Conservation (phyloP, 2,329 filamentous ascomycete genomes). For the Berkeleyomyces rouxiae region DNA sequence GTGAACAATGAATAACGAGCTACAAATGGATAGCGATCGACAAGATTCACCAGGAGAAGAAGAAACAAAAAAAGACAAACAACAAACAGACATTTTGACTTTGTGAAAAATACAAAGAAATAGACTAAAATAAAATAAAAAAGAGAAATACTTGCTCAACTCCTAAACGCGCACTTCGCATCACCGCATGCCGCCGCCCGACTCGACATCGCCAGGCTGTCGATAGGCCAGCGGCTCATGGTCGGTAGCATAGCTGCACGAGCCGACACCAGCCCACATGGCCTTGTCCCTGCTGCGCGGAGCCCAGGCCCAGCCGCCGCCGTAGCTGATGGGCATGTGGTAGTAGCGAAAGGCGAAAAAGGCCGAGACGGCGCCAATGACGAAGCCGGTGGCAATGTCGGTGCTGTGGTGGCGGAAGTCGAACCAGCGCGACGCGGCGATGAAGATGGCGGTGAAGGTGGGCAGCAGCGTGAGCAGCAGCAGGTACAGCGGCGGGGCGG, state of each 20-base stretch:
- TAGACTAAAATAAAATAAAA: not conserved
- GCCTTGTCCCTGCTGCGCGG: constrained; percentile 55
- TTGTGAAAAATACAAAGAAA: not conserved
- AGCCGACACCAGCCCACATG: constrained; percentile 61
- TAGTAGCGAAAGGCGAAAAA: constrained; percentile 73
- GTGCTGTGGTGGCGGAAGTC: constrained; percentile 87
- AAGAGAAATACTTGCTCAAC: too few species aligned
- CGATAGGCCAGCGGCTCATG: constrained; percentile 16
- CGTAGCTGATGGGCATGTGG: constrained; percentile 39
- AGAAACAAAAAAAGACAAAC: not conserved
- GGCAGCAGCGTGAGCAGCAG: constrained; percentile 54
- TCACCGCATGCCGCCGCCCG: constrained; percentile 1
- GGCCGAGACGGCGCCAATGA: constrained; percentile 56
- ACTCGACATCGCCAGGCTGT: constrained; percentile 5
- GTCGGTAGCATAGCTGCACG: constrained; percentile 37
- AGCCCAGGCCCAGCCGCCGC: constrained; percentile 81
- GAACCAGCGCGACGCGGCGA: constrained; percentile 71
- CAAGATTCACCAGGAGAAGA: not conserved
- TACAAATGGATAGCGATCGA: not conserved
- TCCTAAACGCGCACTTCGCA: not conserved
- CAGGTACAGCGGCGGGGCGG: constrained; percentile 68
- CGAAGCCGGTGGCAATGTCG: constrained; percentile 72
- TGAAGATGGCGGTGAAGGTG: constrained; percentile 59
- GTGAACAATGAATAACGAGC: too few species aligned
- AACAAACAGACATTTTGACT: not conserved